phyloP scores from a whole-genome alignment of 805 yeast species.

The Saturnispora zaruensis region DNA sequence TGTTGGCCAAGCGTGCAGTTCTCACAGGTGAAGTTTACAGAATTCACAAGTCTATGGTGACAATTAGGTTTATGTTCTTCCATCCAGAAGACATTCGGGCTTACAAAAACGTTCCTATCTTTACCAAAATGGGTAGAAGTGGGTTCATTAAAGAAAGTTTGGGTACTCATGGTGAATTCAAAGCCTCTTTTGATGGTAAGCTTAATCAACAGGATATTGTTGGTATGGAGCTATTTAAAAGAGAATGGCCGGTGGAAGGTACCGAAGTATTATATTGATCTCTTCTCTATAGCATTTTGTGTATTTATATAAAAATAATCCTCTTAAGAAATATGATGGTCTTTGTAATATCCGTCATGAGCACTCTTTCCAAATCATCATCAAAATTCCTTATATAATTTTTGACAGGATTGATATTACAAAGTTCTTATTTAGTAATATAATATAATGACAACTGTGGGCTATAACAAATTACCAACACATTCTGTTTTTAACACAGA shows the following conservation, averaged over 20 bases:
- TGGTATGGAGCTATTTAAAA: constrained; percentile 88
- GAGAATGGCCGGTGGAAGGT: constrained; percentile 73
- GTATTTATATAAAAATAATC: neutral
- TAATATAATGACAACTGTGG: neutral
- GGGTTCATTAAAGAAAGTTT: constrained; percentile 92
- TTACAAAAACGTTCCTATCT: constrained; percentile 86
- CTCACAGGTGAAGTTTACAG: constrained; percentile 93
- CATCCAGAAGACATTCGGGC: constrained; percentile 78
- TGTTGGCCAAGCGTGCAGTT: constrained; percentile 79
- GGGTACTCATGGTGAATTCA: constrained; percentile 98
- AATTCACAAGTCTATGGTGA: constrained; percentile 86
- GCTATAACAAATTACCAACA: constrained; percentile 2
- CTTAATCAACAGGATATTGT: constrained; percentile 86
- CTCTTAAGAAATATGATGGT: neutral
- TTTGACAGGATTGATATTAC: neutral
- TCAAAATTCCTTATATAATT: neutral
- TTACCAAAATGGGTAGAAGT: constrained; percentile 85
- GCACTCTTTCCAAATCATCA: neutral
- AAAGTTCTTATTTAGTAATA: neutral
- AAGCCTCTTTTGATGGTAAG: constrained; percentile 89
- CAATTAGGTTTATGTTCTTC: constrained; percentile 96
- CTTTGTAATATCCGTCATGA: neutral
- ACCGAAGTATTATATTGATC: neutral
- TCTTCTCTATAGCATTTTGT: neutral
- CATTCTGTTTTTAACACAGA: constrained; percentile 13